Percentiles rank a stretch among this genome's conserved stretches.
These are phyloP conservation scores for Chalaropsis ovoidea DNA, from an alignment of 2,329 filamentous ascomycete genomes.

Conservation along the genomic window DNA sequence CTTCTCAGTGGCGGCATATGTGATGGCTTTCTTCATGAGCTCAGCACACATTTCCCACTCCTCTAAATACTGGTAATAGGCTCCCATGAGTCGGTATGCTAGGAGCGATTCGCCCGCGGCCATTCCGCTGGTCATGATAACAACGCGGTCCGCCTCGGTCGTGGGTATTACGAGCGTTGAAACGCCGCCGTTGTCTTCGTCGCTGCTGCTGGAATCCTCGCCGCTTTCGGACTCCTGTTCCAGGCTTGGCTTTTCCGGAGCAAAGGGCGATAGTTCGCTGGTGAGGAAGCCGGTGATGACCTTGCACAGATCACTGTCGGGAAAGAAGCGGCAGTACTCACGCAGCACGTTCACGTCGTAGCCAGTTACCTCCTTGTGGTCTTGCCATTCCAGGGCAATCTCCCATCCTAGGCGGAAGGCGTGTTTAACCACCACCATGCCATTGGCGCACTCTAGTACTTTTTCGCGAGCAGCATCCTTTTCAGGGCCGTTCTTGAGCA, in stretches of 20 bases:
- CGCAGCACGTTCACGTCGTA: slow-evolving; percentile 70
- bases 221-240: slow-evolving; percentile 33
- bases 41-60: slow-evolving; percentile 77
- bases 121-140: slow-evolving; percentile 70
- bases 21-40: slow-evolving; percentile 63
- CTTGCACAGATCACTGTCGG: slow-evolving; percentile 69
- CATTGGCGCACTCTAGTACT: slow-evolving; percentile 66
- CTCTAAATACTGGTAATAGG: slow-evolving; percentile 75
- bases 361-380: slow-evolving; percentile 60
- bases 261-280: slow-evolving; percentile 77
- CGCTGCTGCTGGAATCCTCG: slow-evolving; percentile 42
- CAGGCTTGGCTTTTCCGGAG: slow-evolving; percentile 32
- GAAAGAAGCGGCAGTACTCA: slow-evolving; percentile 75
- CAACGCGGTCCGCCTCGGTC: slow-evolving; percentile 65
- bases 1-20: slow-evolving; percentile 49
- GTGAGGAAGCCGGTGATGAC: slow-evolving; percentile 73
- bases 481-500: slow-evolving; percentile 50
- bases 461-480: slow-evolving; percentile 63
- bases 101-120: slow-evolving; percentile 60
- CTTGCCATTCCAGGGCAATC: slow-evolving; percentile 80
- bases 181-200: slow-evolving; percentile 48
- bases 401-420: slow-evolving; percentile 85
- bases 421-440: slow-evolving; percentile 95
- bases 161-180: slow-evolving; percentile 48
- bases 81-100: slow-evolving; percentile 69